Conservation (phyloP, 352 stramenopile genomes). For the Phytopythium vexans region DNA sequence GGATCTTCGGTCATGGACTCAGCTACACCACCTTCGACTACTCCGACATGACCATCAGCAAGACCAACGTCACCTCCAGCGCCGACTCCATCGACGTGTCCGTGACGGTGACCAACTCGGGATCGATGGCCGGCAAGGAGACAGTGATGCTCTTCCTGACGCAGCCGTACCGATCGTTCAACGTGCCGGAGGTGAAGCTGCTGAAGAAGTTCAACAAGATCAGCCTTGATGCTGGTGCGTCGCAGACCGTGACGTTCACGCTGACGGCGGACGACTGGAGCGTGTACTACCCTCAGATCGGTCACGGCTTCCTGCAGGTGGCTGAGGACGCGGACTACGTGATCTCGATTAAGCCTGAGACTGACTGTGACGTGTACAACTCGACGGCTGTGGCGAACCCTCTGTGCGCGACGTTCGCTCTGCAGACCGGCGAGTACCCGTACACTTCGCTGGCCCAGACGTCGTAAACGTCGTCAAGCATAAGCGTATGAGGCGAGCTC, state of each 20-base stretch:
- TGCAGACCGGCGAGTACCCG: slow-evolving; percentile 24
- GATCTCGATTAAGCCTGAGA: slow-evolving; percentile 59
- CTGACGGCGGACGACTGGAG: slow-evolving; percentile 34
- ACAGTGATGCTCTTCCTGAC: slow-evolving; percentile 77
- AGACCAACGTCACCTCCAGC: slow-evolving; percentile 5
- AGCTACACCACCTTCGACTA: slow-evolving; percentile 62
- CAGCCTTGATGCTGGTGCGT: slow-evolving; percentile 33
- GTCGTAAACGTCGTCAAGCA: no score
- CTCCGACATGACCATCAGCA: slow-evolving; percentile 26
- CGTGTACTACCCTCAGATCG: no score
- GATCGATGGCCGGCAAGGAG: slow-evolving; percentile 51
- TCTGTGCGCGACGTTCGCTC: slow-evolving; percentile 21
- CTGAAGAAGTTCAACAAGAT: slow-evolving; percentile 82
- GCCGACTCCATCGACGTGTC: slow-evolving; percentile 11
- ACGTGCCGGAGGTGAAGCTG: slow-evolving; percentile 73
- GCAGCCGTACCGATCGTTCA: slow-evolving; percentile 49
- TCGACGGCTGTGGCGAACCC: slow-evolving; percentile 21
- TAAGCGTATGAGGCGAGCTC: no score
- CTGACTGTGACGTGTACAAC: slow-evolving; percentile 68
- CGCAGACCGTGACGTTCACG: slow-evolving; percentile 30
- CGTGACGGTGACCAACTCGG: slow-evolving; percentile 58
- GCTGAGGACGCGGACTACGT: slow-evolving; percentile 65
- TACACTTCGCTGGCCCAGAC: slow-evolving; percentile 1
- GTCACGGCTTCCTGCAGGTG: slow-evolving; percentile 41
- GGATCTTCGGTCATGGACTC: slow-evolving; percentile 46